Evolutionary conservation across 805 yeast genomes (phyloP), one percentile per base, ranked within the genome.

Genomic region (Scheffersomyces stipitis): DNA sequence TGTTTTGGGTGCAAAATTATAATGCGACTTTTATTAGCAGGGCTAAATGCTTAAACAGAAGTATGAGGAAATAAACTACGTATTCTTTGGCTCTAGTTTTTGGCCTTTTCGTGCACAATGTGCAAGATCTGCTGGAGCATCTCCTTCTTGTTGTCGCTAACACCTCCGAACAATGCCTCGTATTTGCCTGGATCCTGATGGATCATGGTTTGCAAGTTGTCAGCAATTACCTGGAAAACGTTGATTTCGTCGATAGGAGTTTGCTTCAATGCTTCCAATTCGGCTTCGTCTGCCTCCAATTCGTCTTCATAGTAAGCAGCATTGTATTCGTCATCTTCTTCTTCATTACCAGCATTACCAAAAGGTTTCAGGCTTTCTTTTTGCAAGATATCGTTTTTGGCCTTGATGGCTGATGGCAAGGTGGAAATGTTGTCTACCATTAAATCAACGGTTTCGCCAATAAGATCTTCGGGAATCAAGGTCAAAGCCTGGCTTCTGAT

Each of bases 201-300:
- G 48, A 79, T 81, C 15, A 85, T 54, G 1, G 56, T 52, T 3
- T 66, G 41, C 13, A 86, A 60, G 14, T 76, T 72, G 14, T 76
- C 73, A 38, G 81, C 78, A 60, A 89, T 80, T 2, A 78, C 76
- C 12, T 71, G 69, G 60, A 81, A 88, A 3, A 85, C 81, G 54
- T 91, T 85, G 33, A 89, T 63, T 28, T 71, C 66, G 54, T 91
- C 97, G 32, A 93, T 71, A 3, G 95, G 82, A 1, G 91, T 83
- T 46, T 81, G 83, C 17, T 85, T 76, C 54, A 85, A 69, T 7
- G 96, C 96, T 53, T 90, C 97, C 31, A 81, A 80, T 30, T 86
- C 71, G 6, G 85, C 93, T 33, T 84, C 93, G 34, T 79, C 81
- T 7, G 78, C 80, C 46, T 78, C 83, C 34, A 55, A 56, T 10